Conservation (phyloP, 202 grass and related monocot genomes). For the Setaria italica region DNA sequence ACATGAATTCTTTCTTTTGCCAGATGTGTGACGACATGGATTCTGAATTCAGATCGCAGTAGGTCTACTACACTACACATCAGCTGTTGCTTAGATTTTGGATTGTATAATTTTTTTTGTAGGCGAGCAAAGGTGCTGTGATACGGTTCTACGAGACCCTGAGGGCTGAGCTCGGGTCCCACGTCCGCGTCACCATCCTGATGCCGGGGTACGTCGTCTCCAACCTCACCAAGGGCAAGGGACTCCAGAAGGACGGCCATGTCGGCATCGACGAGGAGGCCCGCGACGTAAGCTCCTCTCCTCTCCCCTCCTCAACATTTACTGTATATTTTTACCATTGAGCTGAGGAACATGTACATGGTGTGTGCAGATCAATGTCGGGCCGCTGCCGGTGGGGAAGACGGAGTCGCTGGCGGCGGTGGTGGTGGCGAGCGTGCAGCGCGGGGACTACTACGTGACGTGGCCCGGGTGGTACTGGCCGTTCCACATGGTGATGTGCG, state of each 20-base stretch:
- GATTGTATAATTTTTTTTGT: neutral
- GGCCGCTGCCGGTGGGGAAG: conserved; percentile 70
- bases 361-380: conserved; percentile 61
- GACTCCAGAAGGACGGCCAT: conserved; percentile 68
- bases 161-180: conserved; percentile 61
- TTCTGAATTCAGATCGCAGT: neutral
- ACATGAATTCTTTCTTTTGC: neutral
- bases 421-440: conserved; percentile 65
- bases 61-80: neutral
- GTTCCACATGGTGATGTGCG: conserved; percentile 73
- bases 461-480: conserved; percentile 89
- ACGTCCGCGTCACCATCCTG: conserved; percentile 76
- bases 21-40: neutral
- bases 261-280: conserved; percentile 72
- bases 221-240: conserved; percentile 92
- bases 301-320: neutral
- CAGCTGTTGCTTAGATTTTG: neutral
- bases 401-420: conserved; percentile 67
- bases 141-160: conserved; percentile 85
- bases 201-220: conserved; percentile 81
- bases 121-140: conserved; percentile 90
- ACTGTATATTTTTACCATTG: neutral
- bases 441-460: conserved; percentile 61
- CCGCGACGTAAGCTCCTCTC: conserved; percentile 54
- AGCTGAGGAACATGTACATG: neutral